These are phyloP conservation scores for Ceratobasidium sp. DNA, from an alignment of 1,284 basidiomycete genomes.

Conservation along the genomic window DNA sequence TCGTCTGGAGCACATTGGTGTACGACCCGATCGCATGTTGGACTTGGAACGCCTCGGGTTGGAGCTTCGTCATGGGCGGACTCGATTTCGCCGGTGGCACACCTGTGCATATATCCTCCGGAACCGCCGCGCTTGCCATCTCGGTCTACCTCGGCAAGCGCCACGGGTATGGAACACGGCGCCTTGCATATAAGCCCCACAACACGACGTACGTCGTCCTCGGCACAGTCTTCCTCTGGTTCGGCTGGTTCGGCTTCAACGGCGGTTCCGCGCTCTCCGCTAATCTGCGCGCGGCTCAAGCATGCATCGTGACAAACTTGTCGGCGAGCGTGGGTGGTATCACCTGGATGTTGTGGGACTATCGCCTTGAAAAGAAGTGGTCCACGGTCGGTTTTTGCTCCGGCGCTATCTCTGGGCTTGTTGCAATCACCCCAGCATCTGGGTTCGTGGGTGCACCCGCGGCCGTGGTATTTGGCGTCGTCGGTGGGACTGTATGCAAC, in stretches of 20 bases:
- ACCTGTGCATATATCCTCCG: slow-evolving; percentile 94
- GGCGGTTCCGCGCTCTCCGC: slow-evolving; percentile 87
- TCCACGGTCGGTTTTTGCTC: slow-evolving; percentile 95
- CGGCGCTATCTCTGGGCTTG: slow-evolving; percentile 91
- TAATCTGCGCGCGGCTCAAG: slow-evolving; percentile 89
- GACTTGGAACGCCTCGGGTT: slow-evolving; percentile 94
- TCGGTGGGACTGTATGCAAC: slow-evolving; percentile 89
- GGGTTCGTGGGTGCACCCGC: slow-evolving; percentile 91
- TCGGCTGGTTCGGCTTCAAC: slow-evolving; percentile 91
- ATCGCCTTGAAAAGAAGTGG: slow-evolving; percentile 91
- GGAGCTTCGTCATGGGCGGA: slow-evolving; percentile 83
- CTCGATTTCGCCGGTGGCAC: slow-evolving; percentile 96
- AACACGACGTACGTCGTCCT: slow-evolving; percentile 90
- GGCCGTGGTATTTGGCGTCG: slow-evolving; percentile 86
- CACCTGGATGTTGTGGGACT: slow-evolving; percentile 94
- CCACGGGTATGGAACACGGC: slow-evolving; percentile 78
- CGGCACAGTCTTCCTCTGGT: slow-evolving; percentile 72
- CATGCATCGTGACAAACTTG: slow-evolving; percentile 94
- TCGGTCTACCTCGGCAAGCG: slow-evolving; percentile 85
- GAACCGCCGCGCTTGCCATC: slow-evolving; percentile 92
- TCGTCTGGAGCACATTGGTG: slow-evolving; percentile 93
- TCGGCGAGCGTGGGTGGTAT: slow-evolving; percentile 87
- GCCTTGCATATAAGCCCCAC: slow-evolving; percentile 89
- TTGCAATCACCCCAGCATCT: slow-evolving; percentile 92
- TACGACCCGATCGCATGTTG: slow-evolving; percentile 95